These are phyloP conservation scores for Naegleria gruberi DNA, from an alignment of 208 protist genomes.

Conservation along the genomic window DNA sequence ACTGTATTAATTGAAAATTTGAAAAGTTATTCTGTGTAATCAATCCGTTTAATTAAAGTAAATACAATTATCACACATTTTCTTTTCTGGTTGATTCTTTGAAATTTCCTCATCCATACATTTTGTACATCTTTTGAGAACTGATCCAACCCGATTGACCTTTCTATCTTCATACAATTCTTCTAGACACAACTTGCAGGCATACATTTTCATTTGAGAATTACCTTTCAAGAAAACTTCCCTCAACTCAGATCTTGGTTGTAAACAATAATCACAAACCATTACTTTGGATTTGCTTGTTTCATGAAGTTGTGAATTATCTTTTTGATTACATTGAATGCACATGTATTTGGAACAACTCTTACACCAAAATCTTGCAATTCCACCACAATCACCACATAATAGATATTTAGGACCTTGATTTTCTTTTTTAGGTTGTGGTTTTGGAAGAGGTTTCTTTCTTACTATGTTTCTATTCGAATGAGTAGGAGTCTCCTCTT, in stretches of 20 bases:
- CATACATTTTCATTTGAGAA: neutral
- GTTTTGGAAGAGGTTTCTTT: neutral
- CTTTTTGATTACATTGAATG: neutral
- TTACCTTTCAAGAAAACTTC: neutral
- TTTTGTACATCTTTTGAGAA: neutral
- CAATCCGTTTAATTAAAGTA: neutral
- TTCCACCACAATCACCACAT: neutral
- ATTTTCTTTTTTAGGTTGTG: neutral
- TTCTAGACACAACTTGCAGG: neutral
- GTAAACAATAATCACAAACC: neutral
- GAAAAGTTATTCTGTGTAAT: too few species aligned
- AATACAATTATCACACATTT: conserved; percentile 1
- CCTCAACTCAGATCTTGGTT: neutral
- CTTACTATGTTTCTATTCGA: too few species aligned
- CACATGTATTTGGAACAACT: neutral
- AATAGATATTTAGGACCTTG: neutral
- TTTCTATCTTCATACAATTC: neutral
- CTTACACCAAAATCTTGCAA: neutral
- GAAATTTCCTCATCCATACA: neutral
- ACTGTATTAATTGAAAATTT: too few species aligned
- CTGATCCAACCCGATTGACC: neutral
- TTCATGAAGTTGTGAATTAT: neutral
- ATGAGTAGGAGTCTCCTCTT: too few species aligned
- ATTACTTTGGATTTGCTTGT: neutral
- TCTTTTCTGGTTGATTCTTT: neutral